phyloP scores from a whole-genome alignment of 2,329 filamentous ascomycete species.

The Neobulgaria alba region DNA sequence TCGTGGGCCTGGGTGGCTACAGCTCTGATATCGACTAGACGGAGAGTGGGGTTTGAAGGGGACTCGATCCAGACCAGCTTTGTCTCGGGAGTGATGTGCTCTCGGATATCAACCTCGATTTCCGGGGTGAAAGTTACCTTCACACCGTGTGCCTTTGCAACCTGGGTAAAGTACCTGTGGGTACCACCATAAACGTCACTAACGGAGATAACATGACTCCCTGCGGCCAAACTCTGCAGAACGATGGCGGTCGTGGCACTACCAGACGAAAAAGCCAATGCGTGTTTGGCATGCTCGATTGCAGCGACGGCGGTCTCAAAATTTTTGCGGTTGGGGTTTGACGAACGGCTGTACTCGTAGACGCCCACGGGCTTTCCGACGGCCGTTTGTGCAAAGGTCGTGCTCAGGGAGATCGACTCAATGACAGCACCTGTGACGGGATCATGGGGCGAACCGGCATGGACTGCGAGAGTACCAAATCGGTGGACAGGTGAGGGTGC shows the following conservation, averaged over 20 bases:
- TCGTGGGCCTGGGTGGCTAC: slow-evolving; percentile 77
- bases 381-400: slow-evolving; percentile 85
- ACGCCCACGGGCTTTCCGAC: slow-evolving; percentile 80
- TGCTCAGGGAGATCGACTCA: slow-evolving; percentile 89
- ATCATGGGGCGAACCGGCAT: slow-evolving; percentile 87
- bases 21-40: slow-evolving; percentile 84
- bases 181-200: slow-evolving; percentile 98
- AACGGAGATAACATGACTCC: slow-evolving; percentile 91
- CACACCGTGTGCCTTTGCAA: slow-evolving; percentile 88
- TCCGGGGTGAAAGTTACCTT: slow-evolving; percentile 88
- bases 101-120: slow-evolving; percentile 80
- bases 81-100: slow-evolving; percentile 79
- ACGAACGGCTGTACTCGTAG: slow-evolving; percentile 89
- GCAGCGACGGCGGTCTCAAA: slow-evolving; percentile 89
- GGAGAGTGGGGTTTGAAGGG: slow-evolving; percentile 88
- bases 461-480: slow-evolving; percentile 91
- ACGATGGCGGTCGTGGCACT: slow-evolving; percentile 90
- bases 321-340: slow-evolving; percentile 91
- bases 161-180: slow-evolving; percentile 97
- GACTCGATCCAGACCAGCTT: slow-evolving; percentile 97
- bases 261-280: slow-evolving; percentile 88
- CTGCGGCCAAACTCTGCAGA: slow-evolving; percentile 82
- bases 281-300: slow-evolving; percentile 85
- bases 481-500: slow-evolving; percentile 65
- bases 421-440: slow-evolving; percentile 91